phyloP scores from a whole-genome alignment of 2,329 filamentous ascomycete genomes.

The Hypoxylon sp. region DNA sequence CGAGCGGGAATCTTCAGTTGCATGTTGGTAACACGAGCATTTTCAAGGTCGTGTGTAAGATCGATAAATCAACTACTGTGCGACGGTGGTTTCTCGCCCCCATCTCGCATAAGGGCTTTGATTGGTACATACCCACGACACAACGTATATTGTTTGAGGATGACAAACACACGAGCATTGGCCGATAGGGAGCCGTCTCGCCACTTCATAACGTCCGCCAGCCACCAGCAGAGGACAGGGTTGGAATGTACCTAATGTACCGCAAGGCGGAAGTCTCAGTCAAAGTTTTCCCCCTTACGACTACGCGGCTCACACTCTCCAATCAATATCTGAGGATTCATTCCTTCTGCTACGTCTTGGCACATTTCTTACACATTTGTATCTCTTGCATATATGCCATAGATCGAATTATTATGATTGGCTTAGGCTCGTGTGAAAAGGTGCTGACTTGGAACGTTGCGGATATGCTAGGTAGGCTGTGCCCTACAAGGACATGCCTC shows the following conservation, averaged over 20 bases:
- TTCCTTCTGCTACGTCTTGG: conserved; percentile 2
- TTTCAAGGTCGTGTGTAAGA: neutral
- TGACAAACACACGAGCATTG: neutral
- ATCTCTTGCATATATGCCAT: neutral
- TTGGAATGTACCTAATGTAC: neutral
- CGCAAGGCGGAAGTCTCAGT: neutral
- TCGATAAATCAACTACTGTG: neutral
- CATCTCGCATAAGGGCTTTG: neutral
- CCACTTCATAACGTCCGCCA: neutral
- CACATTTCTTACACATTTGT: neutral
- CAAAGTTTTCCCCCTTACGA: neutral
- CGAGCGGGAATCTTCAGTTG: neutral
- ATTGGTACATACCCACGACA: neutral
- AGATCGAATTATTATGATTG: conserved; percentile 1
- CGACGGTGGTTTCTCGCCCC: neutral
- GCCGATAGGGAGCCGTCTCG: neutral
- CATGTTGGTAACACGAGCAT: neutral
- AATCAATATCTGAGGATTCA: neutral
- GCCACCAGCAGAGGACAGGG: neutral
- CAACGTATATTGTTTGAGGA: neutral
- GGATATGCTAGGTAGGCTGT: conserved; percentile 1
- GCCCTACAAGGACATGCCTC: neutral
- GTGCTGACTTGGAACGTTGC: neutral
- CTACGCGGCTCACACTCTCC: neutral
- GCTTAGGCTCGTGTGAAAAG: neutral